Evolutionary conservation across 495 filamentous ascomycete species (phyloP).

Genomic region (Corynascus novoguineensis): DNA sequence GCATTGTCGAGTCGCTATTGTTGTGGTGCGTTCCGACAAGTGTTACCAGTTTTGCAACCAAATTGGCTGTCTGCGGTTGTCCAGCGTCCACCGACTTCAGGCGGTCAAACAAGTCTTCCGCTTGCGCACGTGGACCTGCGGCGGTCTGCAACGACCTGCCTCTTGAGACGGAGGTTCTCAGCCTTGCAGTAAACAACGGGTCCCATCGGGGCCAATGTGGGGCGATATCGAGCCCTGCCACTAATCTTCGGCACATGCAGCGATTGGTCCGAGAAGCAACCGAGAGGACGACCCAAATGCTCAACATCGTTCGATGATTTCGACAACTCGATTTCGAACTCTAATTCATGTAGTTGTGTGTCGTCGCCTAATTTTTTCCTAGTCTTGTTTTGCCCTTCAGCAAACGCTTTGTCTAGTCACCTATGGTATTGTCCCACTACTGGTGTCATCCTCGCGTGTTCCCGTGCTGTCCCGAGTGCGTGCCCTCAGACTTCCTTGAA

Average conservation of each 20-base stretch:
- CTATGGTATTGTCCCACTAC: no score
- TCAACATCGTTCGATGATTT: no score
- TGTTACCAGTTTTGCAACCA: background rate
- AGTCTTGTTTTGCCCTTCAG: no score
- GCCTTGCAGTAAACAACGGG: background rate
- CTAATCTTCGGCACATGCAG: background rate
- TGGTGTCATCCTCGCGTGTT: no score
- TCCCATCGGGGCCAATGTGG: background rate
- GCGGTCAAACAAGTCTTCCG: conserved; percentile 1
- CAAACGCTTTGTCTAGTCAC: no score
- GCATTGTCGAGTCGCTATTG: conserved; percentile 17
- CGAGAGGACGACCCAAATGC: no score
- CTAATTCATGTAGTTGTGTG: no score
- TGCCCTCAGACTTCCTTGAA: no score
- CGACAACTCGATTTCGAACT: no score
- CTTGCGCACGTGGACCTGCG: conserved; percentile 4
- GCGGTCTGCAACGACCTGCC: background rate
- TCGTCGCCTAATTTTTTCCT: no score
- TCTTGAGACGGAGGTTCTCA: conserved; percentile 1
- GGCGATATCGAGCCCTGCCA: no score
- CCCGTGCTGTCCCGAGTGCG: no score
- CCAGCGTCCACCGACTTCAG: background rate
- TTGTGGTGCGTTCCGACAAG: background rate
- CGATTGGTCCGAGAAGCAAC: background rate
- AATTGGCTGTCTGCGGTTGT: background rate